Evolutionary conservation across 208 protist species (phyloP), one percentile per base, ranked within the genome.

Genomic region (Blastocrithidia nonstop): DNA sequence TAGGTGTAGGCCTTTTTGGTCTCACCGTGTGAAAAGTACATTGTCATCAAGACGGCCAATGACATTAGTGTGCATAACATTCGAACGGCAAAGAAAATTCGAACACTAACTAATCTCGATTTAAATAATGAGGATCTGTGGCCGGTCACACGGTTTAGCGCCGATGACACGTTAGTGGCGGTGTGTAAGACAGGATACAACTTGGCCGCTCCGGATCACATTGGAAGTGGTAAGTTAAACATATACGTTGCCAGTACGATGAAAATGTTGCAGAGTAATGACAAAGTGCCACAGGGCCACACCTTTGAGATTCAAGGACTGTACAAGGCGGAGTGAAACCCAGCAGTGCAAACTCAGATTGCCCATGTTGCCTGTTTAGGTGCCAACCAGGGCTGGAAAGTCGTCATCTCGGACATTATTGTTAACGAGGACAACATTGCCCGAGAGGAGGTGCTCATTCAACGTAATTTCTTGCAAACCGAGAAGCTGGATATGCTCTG

Each of bases 281-380:
- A 56, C 39, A 57, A 37, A 6, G 56, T 55, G 16, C 37, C 59
- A 8, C 23, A 31, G 6, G 50, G 50, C 3, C 52, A 85, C 61
- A 89, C 76, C n/a, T 86, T 84, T 28, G 50, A 58, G 6, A 56
- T 88, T 0, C 57, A 52, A 8, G 79, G 79, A 0, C 68, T 93
- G 16, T 81, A 81, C 64, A 78, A 80, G 46, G 77, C 67, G 5
- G 84, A 88, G 55, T 93, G 84, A 80, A 88, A 85, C 63, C 84
- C 84, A 2, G 62, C 56, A 36, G 48, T 74, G 24, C 66, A 56
- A 16, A 83, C 64, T 9, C 84, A 89, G 60, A 78, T 93, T 40
- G 84, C 76, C 16, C 67, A 88, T 50, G 63, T 85, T 26, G 57
- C 54, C 36, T 50, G 63, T 42, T 59, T 66, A 6, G 70, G 64